Conservation (phyloP, 768 basidiomycete genomes). For the Mycena maculata region DNA sequence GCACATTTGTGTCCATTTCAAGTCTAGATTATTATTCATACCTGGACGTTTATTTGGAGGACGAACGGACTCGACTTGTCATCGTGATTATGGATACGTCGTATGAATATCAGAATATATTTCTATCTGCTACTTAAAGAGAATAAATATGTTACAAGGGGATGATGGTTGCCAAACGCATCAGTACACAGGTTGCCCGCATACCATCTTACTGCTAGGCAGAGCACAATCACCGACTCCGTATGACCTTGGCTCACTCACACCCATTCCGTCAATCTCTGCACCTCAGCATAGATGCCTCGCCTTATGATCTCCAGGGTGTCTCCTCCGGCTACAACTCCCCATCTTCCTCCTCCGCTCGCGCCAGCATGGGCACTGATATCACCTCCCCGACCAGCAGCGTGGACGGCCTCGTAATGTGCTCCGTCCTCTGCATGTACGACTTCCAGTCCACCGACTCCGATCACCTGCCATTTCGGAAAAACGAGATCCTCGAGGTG, state of each 20-base stretch:
- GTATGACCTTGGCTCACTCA: slow-evolving; percentile 49
- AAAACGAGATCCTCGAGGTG: slow-evolving; percentile 75
- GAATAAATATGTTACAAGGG: no score
- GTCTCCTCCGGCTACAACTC: slow-evolving; percentile 49
- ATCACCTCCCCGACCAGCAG: slow-evolving; percentile 45
- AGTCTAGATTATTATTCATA: no score
- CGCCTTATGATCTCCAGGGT: slow-evolving; percentile 45
- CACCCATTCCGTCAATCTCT: slow-evolving; percentile 52
- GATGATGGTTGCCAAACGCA: not conserved
- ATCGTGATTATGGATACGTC: no score
- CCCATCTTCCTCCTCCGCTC: slow-evolving; percentile 48
- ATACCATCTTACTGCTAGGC: not conserved
- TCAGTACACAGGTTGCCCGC: no score
- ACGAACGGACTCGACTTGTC: no score
- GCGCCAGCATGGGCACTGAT: slow-evolving; percentile 44
- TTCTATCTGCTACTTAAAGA: no score
- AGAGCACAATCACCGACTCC: not conserved
- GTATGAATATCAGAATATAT: no score
- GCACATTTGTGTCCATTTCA: no score
- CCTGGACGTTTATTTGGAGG: no score
- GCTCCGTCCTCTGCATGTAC: slow-evolving; percentile 72
- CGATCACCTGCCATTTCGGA: slow-evolving; percentile 69
- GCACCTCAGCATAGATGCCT: slow-evolving; percentile 53
- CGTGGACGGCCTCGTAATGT: slow-evolving; percentile 50
- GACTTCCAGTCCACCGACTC: slow-evolving; percentile 75